These are phyloP conservation scores for Gossypium thurberi DNA, from an alignment of 345 rosid species.

Conservation along the genomic window DNA sequence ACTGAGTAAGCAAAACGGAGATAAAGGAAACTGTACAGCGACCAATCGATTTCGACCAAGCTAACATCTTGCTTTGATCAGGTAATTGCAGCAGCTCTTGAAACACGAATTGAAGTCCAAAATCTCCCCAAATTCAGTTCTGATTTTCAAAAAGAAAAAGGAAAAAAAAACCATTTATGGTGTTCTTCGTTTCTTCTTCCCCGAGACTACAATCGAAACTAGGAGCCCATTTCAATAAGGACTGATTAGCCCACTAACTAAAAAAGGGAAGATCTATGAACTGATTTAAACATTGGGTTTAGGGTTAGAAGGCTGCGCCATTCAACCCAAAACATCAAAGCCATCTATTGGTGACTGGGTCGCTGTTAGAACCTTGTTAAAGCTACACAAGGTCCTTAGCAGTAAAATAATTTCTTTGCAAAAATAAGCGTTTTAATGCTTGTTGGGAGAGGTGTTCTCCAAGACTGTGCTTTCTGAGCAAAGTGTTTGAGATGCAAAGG, in stretches of 20 bases:
- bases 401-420: too few relatives aligned
- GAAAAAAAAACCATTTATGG: not conserved
- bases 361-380: too few relatives aligned
- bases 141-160: not conserved
- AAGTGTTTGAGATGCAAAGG: too few relatives aligned
- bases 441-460: too few relatives aligned
- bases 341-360: not conserved
- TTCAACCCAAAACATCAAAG: not conserved
- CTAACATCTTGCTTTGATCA: conserved; percentile 9
- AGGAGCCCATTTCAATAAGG: conserved; percentile 2
- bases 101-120: not conserved
- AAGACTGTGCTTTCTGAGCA: too few relatives aligned
- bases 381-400: too few relatives aligned
- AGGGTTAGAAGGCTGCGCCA: not conserved
- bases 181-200: not conserved
- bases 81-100: conserved; percentile 21
- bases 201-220: not conserved
- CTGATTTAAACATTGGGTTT: not conserved
- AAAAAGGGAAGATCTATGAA: not conserved
- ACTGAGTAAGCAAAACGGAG: conserved; percentile 39
- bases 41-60: conserved; percentile 14
- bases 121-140: not conserved
- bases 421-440: too few relatives aligned
- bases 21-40: conserved; percentile 32
- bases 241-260: not conserved